These are phyloP conservation scores for Daldinia grandis DNA, from an alignment of 495 filamentous ascomycete species.

Conservation along the genomic window DNA sequence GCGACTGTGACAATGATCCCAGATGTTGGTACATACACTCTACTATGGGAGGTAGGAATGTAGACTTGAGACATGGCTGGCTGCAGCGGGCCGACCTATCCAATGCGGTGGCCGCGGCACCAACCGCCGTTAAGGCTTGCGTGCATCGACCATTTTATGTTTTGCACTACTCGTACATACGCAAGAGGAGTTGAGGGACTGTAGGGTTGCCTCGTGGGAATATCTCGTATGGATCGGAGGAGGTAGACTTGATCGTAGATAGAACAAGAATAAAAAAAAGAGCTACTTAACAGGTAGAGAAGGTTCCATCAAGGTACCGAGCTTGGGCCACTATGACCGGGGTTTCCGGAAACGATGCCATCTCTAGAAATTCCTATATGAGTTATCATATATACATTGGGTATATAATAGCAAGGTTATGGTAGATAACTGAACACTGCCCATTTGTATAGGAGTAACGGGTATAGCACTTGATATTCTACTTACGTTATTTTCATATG, in stretches of 20 bases:
- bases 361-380: background rate
- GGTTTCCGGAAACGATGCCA: background rate
- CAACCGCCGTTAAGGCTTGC: constrained; percentile 29
- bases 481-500: background rate
- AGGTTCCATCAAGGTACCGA: constrained; percentile 1
- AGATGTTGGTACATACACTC: background rate
- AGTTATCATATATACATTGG: background rate
- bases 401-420: too few relatives aligned
- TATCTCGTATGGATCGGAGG: constrained; percentile 12
- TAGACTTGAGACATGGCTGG: constrained; percentile 32
- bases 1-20: constrained; percentile 1
- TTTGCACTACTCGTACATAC: constrained; percentile 29
- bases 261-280: background rate
- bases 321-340: background rate
- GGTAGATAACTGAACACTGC: too few relatives aligned
- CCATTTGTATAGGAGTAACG: too few relatives aligned
- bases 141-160: constrained; percentile 36
- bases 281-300: constrained; percentile 2
- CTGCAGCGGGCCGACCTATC: constrained; percentile 36
- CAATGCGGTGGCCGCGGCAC: constrained; percentile 34
- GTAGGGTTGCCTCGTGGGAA: constrained; percentile 10
- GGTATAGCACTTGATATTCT: background rate
- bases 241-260: background rate
- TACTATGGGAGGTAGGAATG: constrained; percentile 14
- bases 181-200: background rate